Conservation (phyloP, 2,329 filamentous ascomycete species). For the Clonostachys sp. region DNA sequence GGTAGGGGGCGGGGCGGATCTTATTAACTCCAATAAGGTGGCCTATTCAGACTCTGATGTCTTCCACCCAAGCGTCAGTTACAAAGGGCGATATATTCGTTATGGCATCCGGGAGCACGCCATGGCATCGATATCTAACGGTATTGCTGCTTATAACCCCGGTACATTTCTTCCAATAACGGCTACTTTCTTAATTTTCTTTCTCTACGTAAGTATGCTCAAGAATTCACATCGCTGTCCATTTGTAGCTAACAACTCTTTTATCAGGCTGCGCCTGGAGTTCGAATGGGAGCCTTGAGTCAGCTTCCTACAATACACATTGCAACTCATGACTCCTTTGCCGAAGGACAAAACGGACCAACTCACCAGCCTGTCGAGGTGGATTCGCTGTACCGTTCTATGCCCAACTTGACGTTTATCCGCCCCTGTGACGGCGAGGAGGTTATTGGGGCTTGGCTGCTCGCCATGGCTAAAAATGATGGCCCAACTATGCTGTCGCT, state of each 20-base stretch:
- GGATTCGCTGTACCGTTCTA: slow-evolving; percentile 43
- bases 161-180: slow-evolving; percentile 50
- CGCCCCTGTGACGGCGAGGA: slow-evolving; percentile 50
- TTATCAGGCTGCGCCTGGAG: slow-evolving; percentile 27
- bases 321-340: slow-evolving; percentile 50
- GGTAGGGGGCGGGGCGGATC: neutral
- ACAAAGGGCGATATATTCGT: slow-evolving; percentile 36
- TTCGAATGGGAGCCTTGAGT: slow-evolving; percentile 49
- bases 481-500: neutral
- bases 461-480: slow-evolving; percentile 3
- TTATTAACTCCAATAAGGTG: neutral
- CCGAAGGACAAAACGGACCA: slow-evolving; percentile 48
- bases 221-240: slow-evolving; percentile 1
- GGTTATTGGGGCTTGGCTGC: slow-evolving; percentile 35
- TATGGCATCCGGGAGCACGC: slow-evolving; percentile 46
- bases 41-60: slow-evolving; percentile 20
- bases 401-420: slow-evolving; percentile 50
- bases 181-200: slow-evolving; percentile 55
- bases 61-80: slow-evolving; percentile 19
- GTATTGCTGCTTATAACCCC: slow-evolving; percentile 34
- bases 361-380: slow-evolving; percentile 52
- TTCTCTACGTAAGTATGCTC: slow-evolving; percentile 15
- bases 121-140: slow-evolving; percentile 41
- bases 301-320: slow-evolving; percentile 43
- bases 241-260: slow-evolving; percentile 8